A percentile compares a stretch with the other conserved stretches of the same genome.
Conservation (phyloP, 192 early-diverging fungal genomes). For the Linnemannia exigua region DNA sequence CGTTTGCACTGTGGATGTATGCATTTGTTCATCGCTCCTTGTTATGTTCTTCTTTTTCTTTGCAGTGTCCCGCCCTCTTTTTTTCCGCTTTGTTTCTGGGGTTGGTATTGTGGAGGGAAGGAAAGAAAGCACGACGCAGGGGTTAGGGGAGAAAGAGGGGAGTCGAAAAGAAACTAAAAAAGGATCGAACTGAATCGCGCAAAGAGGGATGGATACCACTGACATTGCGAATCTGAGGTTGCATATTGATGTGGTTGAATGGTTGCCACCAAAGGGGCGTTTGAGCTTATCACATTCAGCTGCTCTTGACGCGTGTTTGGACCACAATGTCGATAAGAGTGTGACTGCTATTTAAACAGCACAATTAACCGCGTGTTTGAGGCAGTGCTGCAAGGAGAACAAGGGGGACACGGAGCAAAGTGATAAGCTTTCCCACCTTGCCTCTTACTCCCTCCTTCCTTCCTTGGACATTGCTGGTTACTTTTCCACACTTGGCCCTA, state of each 20-base stretch:
- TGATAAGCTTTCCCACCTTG: background rate
- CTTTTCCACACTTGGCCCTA: background rate
- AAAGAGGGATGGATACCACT: background rate
- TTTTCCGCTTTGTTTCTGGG: background rate
- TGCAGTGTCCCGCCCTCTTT: background rate
- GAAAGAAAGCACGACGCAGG: background rate
- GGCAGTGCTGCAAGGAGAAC: background rate
- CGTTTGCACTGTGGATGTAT: background rate
- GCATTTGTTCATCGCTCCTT: background rate
- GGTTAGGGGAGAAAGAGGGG: background rate
- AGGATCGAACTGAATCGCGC: background rate
- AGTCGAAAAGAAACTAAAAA: background rate
- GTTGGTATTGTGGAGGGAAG: background rate
- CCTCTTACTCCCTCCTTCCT: background rate
- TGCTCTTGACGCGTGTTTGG: background rate
- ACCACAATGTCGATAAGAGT: background rate
- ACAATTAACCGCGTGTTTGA: background rate
- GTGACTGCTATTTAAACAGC: background rate
- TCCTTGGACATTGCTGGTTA: background rate
- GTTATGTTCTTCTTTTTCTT: background rate
- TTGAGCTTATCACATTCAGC: background rate
- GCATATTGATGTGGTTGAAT: background rate
- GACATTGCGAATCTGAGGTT: background rate
- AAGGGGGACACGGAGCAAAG: background rate
- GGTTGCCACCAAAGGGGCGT: background rate